Percentiles rank a stretch among this genome's conserved stretches.
Conservation (phyloP, 768 basidiomycete genomes). For the Agaricus subrufescens region DNA sequence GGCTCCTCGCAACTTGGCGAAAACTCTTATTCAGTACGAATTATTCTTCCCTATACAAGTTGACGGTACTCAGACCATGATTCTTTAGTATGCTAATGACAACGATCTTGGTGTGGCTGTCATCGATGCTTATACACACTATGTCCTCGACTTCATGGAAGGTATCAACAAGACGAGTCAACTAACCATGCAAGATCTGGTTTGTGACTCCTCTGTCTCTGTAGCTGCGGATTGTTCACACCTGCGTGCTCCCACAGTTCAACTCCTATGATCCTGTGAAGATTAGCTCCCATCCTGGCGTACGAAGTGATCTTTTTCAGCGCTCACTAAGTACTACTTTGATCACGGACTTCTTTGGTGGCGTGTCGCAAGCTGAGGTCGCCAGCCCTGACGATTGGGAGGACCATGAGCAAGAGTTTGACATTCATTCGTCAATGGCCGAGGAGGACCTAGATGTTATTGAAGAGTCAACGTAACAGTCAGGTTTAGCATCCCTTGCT, state of each 20-base stretch:
- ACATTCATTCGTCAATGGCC: neutral
- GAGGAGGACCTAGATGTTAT: neutral
- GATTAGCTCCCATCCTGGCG: constrained; percentile 85
- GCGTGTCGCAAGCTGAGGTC: constrained; percentile 81
- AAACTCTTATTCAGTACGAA: constrained; percentile 87
- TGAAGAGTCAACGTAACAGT: neutral
- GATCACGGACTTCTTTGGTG: constrained; percentile 87
- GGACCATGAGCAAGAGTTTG: neutral
- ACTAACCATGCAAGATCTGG: constrained; percentile 76
- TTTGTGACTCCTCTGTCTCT: constrained; percentile 30
- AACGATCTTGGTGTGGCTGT: constrained; percentile 93
- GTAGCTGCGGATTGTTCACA: neutral
- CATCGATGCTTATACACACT: constrained; percentile 93
- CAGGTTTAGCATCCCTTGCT: neutral
- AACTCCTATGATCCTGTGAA: constrained; percentile 66
- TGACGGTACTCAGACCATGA: neutral
- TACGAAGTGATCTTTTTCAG: constrained; percentile 77
- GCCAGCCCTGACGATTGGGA: neutral
- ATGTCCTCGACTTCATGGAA: constrained; percentile 88
- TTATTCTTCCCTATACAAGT: neutral
- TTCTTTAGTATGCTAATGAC: constrained; percentile 81
- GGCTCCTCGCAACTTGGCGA: constrained; percentile 82
- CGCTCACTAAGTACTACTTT: constrained; percentile 56
- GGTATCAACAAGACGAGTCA: constrained; percentile 87
- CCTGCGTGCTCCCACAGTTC: constrained; percentile 49